Evolutionary conservation across 805 yeast genomes (phyloP).

Genomic region (Starmerella floricola): DNA sequence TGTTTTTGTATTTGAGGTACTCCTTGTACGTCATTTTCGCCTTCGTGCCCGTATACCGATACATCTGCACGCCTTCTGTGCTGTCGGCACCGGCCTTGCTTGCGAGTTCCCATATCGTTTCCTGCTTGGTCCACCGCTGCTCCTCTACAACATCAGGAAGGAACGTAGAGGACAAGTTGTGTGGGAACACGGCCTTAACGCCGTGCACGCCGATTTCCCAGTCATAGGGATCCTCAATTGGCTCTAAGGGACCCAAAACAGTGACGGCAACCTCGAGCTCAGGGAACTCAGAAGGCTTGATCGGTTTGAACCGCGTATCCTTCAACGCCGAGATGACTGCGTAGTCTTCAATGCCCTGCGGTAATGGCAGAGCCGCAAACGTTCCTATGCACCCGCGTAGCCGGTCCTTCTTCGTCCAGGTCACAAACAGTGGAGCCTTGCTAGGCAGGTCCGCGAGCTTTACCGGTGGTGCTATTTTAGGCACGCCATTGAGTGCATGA

Average conservation of each 20-base stretch:
- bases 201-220: constrained; percentile 86
- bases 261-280: constrained; percentile 49
- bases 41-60: constrained; percentile 47
- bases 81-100: constrained; percentile 43
- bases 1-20: constrained; percentile 21
- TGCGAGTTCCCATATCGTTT: constrained; percentile 60
- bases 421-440: constrained; percentile 62
- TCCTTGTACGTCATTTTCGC: constrained; percentile 34
- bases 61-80: constrained; percentile 35
- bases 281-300: constrained; percentile 43
- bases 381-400: constrained; percentile 94
- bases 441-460: constrained; percentile 12
- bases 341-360: constrained; percentile 48
- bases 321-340: constrained; percentile 60
- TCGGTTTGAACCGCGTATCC: constrained; percentile 68
- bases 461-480: neutral
- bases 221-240: constrained; percentile 41
- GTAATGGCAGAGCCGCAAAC: constrained; percentile 45
- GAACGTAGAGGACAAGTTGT: constrained; percentile 59
- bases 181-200: constrained; percentile 44
- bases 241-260: constrained; percentile 45
- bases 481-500: constrained; percentile 1
- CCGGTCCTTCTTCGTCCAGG: constrained; percentile 48
- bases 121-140: constrained; percentile 64
- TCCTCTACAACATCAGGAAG: constrained; percentile 84